Evolutionary conservation across 768 basidiomycete species (phyloP).

Genomic region (Pisolithus marmoratus): DNA sequence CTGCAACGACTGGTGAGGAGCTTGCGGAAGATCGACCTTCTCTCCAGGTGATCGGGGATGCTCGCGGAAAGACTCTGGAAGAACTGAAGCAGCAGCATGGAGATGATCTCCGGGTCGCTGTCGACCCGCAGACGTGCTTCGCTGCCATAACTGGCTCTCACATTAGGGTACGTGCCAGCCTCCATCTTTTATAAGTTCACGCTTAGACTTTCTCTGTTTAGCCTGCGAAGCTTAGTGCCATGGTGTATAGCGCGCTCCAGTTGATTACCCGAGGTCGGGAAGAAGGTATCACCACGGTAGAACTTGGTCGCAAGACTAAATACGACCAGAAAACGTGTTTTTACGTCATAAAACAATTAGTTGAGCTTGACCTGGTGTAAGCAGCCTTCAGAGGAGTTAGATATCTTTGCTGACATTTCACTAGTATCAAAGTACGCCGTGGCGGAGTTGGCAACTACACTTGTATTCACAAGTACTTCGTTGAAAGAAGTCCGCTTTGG

Average conservation of each 20-base stretch:
- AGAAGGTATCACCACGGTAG: constrained; percentile 69
- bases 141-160: constrained; percentile 82
- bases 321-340: constrained; percentile 91
- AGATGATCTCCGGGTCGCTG: constrained; percentile 62
- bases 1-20: constrained; percentile 50
- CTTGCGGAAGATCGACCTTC: constrained; percentile 37
- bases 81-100: constrained; percentile 56
- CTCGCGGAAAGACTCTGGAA: constrained; percentile 47
- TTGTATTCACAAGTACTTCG: constrained; percentile 81
- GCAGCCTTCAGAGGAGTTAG: constrained; percentile 17
- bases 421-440: constrained; percentile 69
- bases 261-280: constrained; percentile 79
- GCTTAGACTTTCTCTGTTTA: constrained; percentile 26
- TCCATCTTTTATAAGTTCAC: background rate
- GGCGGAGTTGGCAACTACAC: constrained; percentile 74
- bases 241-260: constrained; percentile 82
- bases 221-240: constrained; percentile 76
- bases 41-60: constrained; percentile 52
- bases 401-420: background rate
- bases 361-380: constrained; percentile 70
- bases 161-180: constrained; percentile 52
- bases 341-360: constrained; percentile 74
- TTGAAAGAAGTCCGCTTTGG: constrained; percentile 71
- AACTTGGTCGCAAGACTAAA: constrained; percentile 68
- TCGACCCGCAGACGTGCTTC: constrained; percentile 69